Conservation (phyloP, 2,329 filamentous ascomycete species). For the Colletotrichum higginsianum region DNA sequence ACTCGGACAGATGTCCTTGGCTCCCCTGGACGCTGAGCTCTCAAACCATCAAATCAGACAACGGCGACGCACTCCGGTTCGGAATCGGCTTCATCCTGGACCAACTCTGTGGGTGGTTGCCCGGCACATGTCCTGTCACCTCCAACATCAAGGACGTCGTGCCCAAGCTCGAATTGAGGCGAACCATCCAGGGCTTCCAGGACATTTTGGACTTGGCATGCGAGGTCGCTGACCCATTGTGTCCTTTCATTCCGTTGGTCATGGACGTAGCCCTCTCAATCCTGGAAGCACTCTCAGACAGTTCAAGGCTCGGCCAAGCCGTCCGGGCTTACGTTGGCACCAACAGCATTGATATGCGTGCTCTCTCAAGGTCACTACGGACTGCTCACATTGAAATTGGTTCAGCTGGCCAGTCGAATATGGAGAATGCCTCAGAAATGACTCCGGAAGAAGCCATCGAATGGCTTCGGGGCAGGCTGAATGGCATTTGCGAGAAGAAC, state of each 20-base stretch:
- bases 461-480: not conserved
- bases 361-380: not conserved
- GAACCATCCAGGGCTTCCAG: not conserved
- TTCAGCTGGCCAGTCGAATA: not conserved
- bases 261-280: not conserved
- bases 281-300: not conserved
- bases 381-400: not conserved
- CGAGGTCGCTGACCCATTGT: not conserved
- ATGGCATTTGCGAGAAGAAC: not conserved
- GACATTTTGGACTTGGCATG: not conserved
- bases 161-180: not conserved
- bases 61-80: not conserved
- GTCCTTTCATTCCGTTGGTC: not conserved
- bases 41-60: not conserved
- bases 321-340: no score
- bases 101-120: not conserved
- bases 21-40: slow-evolving; percentile 1
- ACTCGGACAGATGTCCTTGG: slow-evolving; percentile 2
- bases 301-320: not conserved
- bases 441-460: no score
- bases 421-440: no score
- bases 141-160: not conserved
- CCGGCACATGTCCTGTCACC: not conserved
- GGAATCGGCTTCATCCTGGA: not conserved
- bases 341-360: no score